phyloP scores from a whole-genome alignment of 176 grass and related monocot species.

The Poa annua region DNA sequence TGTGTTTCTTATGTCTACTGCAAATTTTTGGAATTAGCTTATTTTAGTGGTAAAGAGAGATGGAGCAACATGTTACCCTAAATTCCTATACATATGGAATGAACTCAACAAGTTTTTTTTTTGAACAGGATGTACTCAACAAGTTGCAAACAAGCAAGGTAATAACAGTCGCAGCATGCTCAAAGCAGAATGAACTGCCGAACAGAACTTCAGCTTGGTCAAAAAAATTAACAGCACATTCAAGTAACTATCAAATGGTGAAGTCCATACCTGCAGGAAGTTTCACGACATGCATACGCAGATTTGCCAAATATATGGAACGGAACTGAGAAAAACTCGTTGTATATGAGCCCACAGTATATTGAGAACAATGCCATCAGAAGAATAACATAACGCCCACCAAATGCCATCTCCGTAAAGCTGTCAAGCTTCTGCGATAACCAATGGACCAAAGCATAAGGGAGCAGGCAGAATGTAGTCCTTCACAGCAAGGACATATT shows the following conservation, averaged over 20 bases:
- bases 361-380: slow-evolving; percentile 99
- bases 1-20: neutral
- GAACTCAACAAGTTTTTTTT: neutral
- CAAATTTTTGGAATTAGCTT: neutral
- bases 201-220: slow-evolving; percentile 16
- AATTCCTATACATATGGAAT: slow-evolving; percentile 10
- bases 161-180: neutral
- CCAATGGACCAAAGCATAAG: slow-evolving; percentile 11
- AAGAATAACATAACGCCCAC: slow-evolving; percentile 96
- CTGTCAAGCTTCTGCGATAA: slow-evolving; percentile 88
- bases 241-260: slow-evolving; percentile 29
- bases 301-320: slow-evolving; percentile 98
- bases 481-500: slow-evolving; percentile 15
- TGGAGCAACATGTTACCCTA: neutral
- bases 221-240: too few species aligned
- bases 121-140: neutral
- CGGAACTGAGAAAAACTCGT: slow-evolving; percentile 98
- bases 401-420: slow-evolving; percentile 99
- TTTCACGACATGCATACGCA: slow-evolving; percentile 86
- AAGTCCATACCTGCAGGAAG: slow-evolving; percentile 74
- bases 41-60: neutral
- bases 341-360: slow-evolving; percentile 99
- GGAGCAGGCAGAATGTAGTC: neutral
- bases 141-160: slow-evolving; percentile 1
- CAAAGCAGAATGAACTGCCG: neutral